These are phyloP conservation scores for Aspergillus sp. DNA, from an alignment of 2,329 filamentous ascomycete genomes.

Conservation along the genomic window DNA sequence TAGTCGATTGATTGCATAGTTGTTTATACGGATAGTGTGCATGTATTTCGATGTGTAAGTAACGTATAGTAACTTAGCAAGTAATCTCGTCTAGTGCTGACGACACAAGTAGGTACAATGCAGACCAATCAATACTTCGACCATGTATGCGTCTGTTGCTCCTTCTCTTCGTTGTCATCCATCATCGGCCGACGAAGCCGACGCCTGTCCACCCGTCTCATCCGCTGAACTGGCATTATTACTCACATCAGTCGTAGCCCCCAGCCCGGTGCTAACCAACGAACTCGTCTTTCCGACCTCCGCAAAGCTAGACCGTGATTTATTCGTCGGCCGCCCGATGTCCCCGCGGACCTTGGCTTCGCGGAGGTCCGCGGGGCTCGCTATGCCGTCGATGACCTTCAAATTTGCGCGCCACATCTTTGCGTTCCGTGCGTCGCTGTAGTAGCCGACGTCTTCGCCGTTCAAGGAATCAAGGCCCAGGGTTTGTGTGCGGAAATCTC, in stretches of 20 bases:
- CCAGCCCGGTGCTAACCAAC: constrained; percentile 32
- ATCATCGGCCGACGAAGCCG: too few relatives aligned
- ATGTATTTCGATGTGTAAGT: too few relatives aligned
- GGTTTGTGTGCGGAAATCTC: constrained; percentile 48
- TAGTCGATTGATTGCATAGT: constrained; percentile 1
- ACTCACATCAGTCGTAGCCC: constrained; percentile 15
- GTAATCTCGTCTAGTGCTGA: too few relatives aligned
- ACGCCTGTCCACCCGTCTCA: constrained; percentile 1
- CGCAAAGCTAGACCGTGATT: constrained; percentile 18
- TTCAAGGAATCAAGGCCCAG: constrained; percentile 50
- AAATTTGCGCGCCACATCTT: constrained; percentile 42
- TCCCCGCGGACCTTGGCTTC: constrained; percentile 22
- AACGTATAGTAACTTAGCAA: too few relatives aligned
- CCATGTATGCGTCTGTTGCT: too few relatives aligned
- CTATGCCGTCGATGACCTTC: constrained; percentile 35
- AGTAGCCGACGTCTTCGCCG: constrained; percentile 42
- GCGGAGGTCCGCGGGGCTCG: constrained; percentile 15
- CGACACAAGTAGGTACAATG: too few relatives aligned
- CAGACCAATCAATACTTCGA: too few relatives aligned
- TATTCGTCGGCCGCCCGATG: constrained; percentile 18
- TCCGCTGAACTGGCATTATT: constrained; percentile 18
- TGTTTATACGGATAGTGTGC: too few relatives aligned
- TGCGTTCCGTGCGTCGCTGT: constrained; percentile 39
- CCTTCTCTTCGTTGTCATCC: too few relatives aligned
- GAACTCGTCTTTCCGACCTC: constrained; percentile 31